Evolutionary conservation across 176 grass and related monocot genomes (phyloP).

Genomic region (Saccharum officinarum): DNA sequence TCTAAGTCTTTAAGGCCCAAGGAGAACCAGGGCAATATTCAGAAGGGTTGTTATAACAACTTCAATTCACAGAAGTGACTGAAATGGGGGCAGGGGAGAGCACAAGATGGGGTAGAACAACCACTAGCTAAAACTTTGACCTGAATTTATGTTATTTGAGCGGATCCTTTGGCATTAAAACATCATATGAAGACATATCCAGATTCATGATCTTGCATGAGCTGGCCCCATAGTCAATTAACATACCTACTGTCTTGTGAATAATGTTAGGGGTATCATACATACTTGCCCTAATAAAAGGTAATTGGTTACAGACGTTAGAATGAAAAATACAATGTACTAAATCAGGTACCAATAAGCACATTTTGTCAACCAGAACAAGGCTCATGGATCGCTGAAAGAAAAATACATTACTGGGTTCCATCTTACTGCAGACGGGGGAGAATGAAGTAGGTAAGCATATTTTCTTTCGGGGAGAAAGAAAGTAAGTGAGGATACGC

Average conservation of each 20-base stretch:
- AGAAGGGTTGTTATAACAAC: background rate
- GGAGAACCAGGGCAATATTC: background rate
- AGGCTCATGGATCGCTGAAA: background rate
- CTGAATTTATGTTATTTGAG: background rate
- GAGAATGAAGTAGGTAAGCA: background rate
- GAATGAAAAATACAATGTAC: background rate
- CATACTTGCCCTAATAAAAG: background rate
- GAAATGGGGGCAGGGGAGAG: background rate
- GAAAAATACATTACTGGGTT: background rate
- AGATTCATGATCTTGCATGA: background rate
- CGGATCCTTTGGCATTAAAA: background rate
- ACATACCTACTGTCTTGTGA: background rate
- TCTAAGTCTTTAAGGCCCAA: background rate
- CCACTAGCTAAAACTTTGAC: background rate
- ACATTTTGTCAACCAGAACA: background rate
- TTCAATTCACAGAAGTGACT: background rate
- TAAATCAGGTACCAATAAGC: background rate
- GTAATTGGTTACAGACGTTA: background rate
- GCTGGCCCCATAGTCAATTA: background rate
- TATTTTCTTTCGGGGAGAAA: background rate
- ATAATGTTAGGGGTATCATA: background rate
- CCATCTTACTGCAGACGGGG: background rate
- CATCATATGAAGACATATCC: background rate
- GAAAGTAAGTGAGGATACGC: background rate
- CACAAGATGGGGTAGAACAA: background rate